Evolutionary conservation across 1,284 basidiomycete genomes (phyloP), one percentile per base, ranked within the genome.

Genomic region (Mycena citricolor): DNA sequence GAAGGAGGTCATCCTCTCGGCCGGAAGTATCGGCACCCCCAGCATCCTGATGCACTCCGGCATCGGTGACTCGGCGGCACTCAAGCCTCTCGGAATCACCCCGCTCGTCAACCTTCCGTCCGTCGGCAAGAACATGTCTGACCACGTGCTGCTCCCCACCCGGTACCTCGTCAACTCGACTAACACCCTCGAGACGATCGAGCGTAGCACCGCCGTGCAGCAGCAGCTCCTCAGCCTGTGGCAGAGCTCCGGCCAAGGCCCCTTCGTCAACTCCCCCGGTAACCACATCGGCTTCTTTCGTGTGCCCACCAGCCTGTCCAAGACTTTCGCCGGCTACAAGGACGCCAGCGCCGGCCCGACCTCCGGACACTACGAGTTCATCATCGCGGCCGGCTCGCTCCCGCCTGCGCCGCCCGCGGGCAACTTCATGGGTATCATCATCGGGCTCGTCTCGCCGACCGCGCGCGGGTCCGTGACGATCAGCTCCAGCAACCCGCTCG

Each of bases 51-150:
- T 66, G 47, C 60, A 64, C 17, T 68, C 67, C 11, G 67, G 68
- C 21, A 63, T 69, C 39, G 66, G 67, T 4, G 62, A 68, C 44
- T 41, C 60, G 0, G 32, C 39, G 2, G 35, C 59, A 5, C 58
- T 68, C 2, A 40, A 39, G 1, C 26, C 55, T 2, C 54, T 68
- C 17, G 61, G 62, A 0, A 64, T 70, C 42, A 31, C 37, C 2
- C 46, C 58, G 4, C 32, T 63, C 4, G 45, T 64, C 19, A 41
- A 66, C 34, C 55, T 68, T 3, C 60, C 63, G 23, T 60, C 55
- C 6, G 69, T 70, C 7, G 68, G 67, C 2, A 55, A 61, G 45
- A 70, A 70, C 42, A 48, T 73, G n/a, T 58, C 61, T 44, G 73
- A 74, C 53, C 72, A 74, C 51, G 55, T 31, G 14, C 58, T 64